phyloP scores from a whole-genome alignment of 2,329 filamentous ascomycete genomes.

The Chrysosporium keratinophilum region DNA sequence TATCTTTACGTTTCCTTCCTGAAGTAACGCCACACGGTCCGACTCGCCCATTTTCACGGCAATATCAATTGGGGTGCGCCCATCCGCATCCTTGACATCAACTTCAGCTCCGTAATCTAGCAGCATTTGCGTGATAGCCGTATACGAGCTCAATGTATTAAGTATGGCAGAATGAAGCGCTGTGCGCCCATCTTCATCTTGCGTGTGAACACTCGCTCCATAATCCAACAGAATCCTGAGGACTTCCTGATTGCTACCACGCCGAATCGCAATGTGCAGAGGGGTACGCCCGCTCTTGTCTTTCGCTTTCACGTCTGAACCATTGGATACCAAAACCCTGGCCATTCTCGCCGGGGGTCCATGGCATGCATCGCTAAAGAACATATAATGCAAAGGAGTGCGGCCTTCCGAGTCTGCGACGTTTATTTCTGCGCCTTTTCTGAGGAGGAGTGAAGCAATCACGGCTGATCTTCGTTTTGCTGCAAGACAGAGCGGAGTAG shows the following conservation, averaged over 20 bases:
- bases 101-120: constrained; percentile 8
- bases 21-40: not conserved
- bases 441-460: not conserved
- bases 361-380: not conserved
- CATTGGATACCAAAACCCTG: not conserved
- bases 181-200: not conserved
- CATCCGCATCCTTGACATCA: not conserved
- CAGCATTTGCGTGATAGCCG: not conserved
- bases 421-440: constrained; percentile 1
- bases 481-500: constrained; percentile 2
- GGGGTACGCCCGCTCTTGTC: constrained; percentile 16
- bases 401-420: not conserved
- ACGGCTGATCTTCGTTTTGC: not conserved
- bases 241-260: not conserved
- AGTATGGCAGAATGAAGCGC: not conserved
- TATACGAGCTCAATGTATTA: not conserved
- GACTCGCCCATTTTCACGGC: not conserved
- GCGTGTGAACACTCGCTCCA: not conserved
- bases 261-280: constrained; percentile 17
- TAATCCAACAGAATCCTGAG: not conserved
- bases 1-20: too few species aligned
- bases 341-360: not conserved
- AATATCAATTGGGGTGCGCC: constrained; percentile 5
- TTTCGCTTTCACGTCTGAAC: constrained; percentile 3
- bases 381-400: constrained; percentile 7